phyloP scores from a whole-genome alignment of 371 early-diverging fungal genomes.

The Apophysomyces variabilis region DNA sequence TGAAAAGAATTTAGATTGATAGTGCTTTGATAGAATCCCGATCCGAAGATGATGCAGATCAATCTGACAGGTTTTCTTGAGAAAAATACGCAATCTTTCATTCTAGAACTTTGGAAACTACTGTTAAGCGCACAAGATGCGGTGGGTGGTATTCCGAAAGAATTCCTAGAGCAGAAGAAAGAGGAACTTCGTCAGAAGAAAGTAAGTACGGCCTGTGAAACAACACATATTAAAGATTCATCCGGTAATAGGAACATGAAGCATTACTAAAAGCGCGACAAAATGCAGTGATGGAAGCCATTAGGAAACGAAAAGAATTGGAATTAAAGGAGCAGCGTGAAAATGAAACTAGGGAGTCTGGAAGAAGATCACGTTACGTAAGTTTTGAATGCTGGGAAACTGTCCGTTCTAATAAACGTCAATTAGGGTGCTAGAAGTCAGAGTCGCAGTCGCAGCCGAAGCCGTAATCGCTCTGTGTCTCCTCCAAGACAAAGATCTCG shows the following conservation, averaged over 20 bases:
- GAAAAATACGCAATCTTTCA: slow-evolving; percentile 77
- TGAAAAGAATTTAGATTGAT: not conserved
- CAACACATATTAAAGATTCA: not conserved
- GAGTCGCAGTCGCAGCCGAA: slow-evolving; percentile 34
- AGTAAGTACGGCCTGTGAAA: slow-evolving; percentile 20
- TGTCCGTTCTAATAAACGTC: not conserved
- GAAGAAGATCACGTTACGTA: slow-evolving; percentile 33
- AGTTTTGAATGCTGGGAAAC: not conserved
- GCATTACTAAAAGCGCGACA: slow-evolving; percentile 34
- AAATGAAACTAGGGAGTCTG: slow-evolving; percentile 15
- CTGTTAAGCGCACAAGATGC: slow-evolving; percentile 87
- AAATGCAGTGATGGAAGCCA: slow-evolving; percentile 48
- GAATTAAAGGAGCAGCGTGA: slow-evolving; percentile 28
- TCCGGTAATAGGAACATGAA: slow-evolving; percentile 23
- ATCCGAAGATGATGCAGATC: slow-evolving; percentile 92
- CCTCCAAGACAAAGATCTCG: slow-evolving; percentile 16
- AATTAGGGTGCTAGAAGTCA: slow-evolving; percentile 17
- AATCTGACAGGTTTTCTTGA: slow-evolving; percentile 96
- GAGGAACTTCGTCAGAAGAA: slow-evolving; percentile 68
- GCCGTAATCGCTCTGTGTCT: not conserved
- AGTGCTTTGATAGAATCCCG: slow-evolving; percentile 58
- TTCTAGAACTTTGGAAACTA: slow-evolving; percentile 88
- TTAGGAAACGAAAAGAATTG: slow-evolving; percentile 35
- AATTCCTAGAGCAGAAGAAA: slow-evolving; percentile 85
- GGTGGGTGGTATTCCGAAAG: slow-evolving; percentile 84